Conservation (phyloP, 2,329 filamentous ascomycete genomes). For the Fusarium tuaranense region DNA sequence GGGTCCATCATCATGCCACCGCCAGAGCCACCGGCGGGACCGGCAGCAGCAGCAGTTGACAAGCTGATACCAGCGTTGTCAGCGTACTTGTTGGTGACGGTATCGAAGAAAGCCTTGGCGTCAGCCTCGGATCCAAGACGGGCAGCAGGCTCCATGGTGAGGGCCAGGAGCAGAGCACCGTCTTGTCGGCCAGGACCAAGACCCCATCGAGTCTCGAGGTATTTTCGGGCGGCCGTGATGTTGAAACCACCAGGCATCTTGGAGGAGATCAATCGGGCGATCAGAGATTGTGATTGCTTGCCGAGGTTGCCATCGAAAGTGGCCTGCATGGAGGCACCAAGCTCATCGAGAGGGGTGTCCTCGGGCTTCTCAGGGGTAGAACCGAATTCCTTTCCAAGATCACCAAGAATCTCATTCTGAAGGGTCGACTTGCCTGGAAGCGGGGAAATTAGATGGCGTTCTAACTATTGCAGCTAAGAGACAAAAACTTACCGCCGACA, state of each 20-base stretch:
- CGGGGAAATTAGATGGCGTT: constrained; percentile 21
- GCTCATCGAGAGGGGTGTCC: constrained; percentile 95
- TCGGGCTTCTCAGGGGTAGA: constrained; percentile 98
- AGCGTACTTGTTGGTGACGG: constrained; percentile 90
- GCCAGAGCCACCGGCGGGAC: constrained; percentile 75
- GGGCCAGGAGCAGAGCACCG: constrained; percentile 85
- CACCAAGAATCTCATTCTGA: constrained; percentile 98
- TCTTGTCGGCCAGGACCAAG: constrained; percentile 89
- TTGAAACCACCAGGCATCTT: constrained; percentile 99
- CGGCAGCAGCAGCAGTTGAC: constrained; percentile 79
- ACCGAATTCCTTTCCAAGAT: constrained; percentile 97
- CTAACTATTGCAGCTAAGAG: not conserved
- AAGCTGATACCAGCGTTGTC: constrained; percentile 84
- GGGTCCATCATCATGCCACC: constrained; percentile 99
- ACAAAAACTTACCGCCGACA: constrained; percentile 81
- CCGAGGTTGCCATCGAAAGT: constrained; percentile 99
- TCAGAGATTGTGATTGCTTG: constrained; percentile 93
- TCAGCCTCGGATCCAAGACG: constrained; percentile 91
- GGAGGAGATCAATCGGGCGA: constrained; percentile 94
- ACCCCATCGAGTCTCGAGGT: constrained; percentile 94
- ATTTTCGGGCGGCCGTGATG: constrained; percentile 94
- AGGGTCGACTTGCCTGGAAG: constrained; percentile 91
- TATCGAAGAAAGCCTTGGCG: constrained; percentile 92
- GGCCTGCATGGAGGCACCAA: constrained; percentile 94
- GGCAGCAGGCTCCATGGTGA: constrained; percentile 92